Evolutionary conservation across 805 yeast genomes (phyloP).

Genomic region (Wickerhamomyces queroliae): DNA sequence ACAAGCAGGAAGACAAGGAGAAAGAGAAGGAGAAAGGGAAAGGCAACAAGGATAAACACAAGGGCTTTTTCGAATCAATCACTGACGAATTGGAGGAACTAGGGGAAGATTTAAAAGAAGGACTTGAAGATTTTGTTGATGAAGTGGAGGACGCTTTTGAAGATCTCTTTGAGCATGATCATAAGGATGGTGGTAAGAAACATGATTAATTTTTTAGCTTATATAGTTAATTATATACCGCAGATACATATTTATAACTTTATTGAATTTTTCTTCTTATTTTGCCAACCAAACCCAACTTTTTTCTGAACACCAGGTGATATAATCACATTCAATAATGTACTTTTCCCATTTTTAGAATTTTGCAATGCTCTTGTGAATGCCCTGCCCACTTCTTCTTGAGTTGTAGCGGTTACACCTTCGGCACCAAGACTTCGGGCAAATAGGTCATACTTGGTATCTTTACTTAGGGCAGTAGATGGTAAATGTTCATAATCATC

Average conservation of each 20-base stretch:
- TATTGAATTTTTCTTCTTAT: conserved; percentile 31
- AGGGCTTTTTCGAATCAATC: conserved; percentile 21
- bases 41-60: conserved; percentile 11
- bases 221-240: neutral
- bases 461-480: conserved; percentile 52
- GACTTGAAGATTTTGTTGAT: conserved; percentile 7
- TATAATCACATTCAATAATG: conserved; percentile 56
- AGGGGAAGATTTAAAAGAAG: conserved; percentile 14
- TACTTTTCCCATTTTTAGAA: conserved; percentile 26
- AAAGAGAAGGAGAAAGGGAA: conserved; percentile 9
- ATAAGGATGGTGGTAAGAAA: conserved; percentile 2
- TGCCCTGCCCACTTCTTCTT: conserved; percentile 30
- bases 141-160: conserved; percentile 11
- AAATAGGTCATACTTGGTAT: conserved; percentile 51
- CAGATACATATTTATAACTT: conserved; percentile 1
- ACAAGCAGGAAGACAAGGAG: conserved; percentile 10
- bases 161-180: conserved; percentile 1
- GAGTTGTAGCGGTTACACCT: conserved; percentile 42
- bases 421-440: conserved; percentile 51
- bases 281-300: conserved; percentile 66
- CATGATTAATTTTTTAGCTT: neutral
- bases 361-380: conserved; percentile 32
- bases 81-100: conserved; percentile 23
- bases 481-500: conserved; percentile 32
- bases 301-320: conserved; percentile 50